These are phyloP conservation scores for Sicyos edulis DNA, from an alignment of 306 rosid genomes.

Conservation along the genomic window DNA sequence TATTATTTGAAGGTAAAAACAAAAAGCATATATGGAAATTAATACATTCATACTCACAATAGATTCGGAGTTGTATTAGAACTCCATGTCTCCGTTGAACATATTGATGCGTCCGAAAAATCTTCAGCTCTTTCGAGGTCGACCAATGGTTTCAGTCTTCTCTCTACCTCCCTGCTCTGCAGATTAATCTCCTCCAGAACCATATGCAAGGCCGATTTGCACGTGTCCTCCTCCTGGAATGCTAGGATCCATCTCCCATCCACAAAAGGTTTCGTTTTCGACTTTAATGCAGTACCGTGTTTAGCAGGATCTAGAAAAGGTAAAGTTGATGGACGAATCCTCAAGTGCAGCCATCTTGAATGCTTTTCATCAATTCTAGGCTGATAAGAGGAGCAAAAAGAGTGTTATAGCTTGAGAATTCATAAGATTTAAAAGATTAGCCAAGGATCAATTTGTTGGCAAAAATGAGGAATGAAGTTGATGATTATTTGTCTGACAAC, in stretches of 20 bases:
- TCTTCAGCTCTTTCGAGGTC: conserved; percentile 42
- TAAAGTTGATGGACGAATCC: conserved; percentile 70
- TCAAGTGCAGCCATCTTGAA: conserved; percentile 78
- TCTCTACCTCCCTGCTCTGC: conserved; percentile 61
- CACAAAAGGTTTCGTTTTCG: conserved; percentile 47
- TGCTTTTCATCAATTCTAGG: conserved; percentile 70
- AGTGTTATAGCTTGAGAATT: background rate
- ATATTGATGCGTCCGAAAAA: conserved; percentile 29
- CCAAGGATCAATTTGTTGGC: background rate
- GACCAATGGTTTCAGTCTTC: conserved; percentile 69
- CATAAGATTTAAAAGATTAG: background rate
- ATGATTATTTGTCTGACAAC: background rate
- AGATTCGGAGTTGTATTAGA: conserved; percentile 33
- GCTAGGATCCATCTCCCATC: conserved; percentile 99
- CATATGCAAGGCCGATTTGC: conserved; percentile 67
- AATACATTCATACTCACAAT: conserved; percentile 25
- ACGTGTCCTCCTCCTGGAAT: conserved; percentile 69
- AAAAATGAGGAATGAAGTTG: background rate
- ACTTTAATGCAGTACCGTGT: conserved; percentile 31
- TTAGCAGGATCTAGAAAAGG: conserved; percentile 54
- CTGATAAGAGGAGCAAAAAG: conserved; percentile 34
- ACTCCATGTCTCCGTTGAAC: conserved; percentile 30
- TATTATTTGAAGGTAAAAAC: conserved; percentile 18
- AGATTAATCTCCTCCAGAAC: conserved; percentile 48
- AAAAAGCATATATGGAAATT: conserved; percentile 16